These are phyloP conservation scores for Russula abietina DNA, from an alignment of 768 basidiomycete genomes.

Conservation along the genomic window DNA sequence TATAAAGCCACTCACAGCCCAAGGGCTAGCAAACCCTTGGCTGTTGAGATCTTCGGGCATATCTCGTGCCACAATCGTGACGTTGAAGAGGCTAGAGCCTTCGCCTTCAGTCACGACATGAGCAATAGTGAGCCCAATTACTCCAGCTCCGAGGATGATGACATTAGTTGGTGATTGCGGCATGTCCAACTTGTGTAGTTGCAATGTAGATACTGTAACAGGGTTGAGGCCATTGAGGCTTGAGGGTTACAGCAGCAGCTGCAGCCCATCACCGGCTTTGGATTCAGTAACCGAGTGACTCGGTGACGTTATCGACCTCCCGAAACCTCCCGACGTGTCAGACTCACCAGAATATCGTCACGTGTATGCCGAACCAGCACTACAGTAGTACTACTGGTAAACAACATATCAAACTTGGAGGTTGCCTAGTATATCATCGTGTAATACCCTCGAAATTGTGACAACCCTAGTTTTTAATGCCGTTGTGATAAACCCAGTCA, in stretches of 20 bases:
- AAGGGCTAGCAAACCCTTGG: slow-evolving; percentile 46
- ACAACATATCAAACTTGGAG: not conserved
- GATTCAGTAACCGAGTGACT: not conserved
- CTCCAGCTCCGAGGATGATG: slow-evolving; percentile 40
- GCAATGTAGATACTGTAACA: too few relatives aligned
- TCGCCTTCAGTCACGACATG: slow-evolving; percentile 31
- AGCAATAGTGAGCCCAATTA: slow-evolving; percentile 42
- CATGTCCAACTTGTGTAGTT: not conserved
- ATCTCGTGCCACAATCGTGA: slow-evolving; percentile 37
- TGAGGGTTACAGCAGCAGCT: too few relatives aligned
- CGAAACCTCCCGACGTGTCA: not conserved
- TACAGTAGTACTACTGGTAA: too few relatives aligned
- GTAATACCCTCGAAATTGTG: not conserved
- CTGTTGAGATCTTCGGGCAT: slow-evolving; percentile 38
- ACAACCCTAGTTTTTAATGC: not conserved
- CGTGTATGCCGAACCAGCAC: not conserved
- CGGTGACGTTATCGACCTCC: not conserved
- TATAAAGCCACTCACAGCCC: slow-evolving; percentile 36
- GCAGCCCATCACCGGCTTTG: not conserved
- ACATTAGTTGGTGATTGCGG: slow-evolving; percentile 25
- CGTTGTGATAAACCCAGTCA: not conserved
- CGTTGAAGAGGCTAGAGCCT: slow-evolving; percentile 25
- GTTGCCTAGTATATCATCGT: not conserved
- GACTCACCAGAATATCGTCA: not conserved
- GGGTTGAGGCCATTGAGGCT: too few relatives aligned